phyloP scores from a whole-genome alignment of 257 asterid species.

The Jaltomata sinuosa region DNA sequence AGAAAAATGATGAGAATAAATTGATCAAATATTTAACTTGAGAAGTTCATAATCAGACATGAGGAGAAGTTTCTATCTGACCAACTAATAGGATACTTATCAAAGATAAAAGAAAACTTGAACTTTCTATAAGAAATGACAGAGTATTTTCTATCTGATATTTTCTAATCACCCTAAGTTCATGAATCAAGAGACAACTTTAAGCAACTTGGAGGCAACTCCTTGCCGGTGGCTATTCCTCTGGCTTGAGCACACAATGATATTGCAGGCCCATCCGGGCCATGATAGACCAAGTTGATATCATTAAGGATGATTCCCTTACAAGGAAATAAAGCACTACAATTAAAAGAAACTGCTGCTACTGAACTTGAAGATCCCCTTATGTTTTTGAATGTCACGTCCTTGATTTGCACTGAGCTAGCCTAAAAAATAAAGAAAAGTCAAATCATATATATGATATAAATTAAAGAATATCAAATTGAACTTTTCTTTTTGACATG shows the following conservation, averaged over 20 bases:
- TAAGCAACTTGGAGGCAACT: not conserved
- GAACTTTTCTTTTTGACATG: too few relatives aligned
- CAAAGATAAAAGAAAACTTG: not conserved
- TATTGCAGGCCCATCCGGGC: not conserved
- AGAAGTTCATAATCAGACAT: not conserved
- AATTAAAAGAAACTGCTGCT: not conserved
- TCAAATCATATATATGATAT: not conserved
- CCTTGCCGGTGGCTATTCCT: not conserved
- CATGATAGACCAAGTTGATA: not conserved
- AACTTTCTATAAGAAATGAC: not conserved
- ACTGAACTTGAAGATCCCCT: not conserved
- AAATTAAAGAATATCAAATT: not conserved
- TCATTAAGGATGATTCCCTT: not conserved
- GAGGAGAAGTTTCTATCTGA: not conserved
- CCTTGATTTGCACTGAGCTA: not conserved
- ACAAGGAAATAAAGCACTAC: not conserved
- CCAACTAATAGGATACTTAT: too few relatives aligned
- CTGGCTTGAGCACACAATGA: not conserved
- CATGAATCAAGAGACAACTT: not conserved
- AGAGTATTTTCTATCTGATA: too few relatives aligned
- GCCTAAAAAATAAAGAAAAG: not conserved
- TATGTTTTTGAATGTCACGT: not conserved
- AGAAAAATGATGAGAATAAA: not conserved
- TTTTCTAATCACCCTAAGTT: not conserved
- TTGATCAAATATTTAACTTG: not conserved